These are phyloP conservation scores for Mycocentrospora acerina DNA, from an alignment of 2,329 filamentous ascomycete genomes.

Conservation along the genomic window DNA sequence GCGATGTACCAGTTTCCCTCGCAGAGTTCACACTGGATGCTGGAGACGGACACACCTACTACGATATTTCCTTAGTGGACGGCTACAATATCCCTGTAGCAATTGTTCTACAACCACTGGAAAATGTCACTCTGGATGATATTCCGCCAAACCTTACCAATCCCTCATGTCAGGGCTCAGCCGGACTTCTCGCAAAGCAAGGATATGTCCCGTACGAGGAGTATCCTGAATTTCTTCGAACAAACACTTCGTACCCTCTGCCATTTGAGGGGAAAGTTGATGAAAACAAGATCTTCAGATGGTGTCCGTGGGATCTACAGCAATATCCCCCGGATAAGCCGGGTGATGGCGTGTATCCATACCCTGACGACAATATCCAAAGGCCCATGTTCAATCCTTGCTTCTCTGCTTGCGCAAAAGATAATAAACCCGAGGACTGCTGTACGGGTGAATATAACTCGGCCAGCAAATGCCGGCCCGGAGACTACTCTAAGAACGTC, in stretches of 20 bases:
- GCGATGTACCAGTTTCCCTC: constrained; percentile 71
- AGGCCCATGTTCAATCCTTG: constrained; percentile 76
- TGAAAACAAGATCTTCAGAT: constrained; percentile 59
- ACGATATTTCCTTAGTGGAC: constrained; percentile 82
- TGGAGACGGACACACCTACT: constrained; percentile 70
- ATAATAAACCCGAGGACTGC: constrained; percentile 68
- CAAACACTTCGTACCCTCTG: constrained; percentile 66
- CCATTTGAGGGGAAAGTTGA: constrained; percentile 65
- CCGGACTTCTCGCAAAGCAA: constrained; percentile 56
- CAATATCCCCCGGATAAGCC: constrained; percentile 67
- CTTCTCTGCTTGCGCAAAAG: constrained; percentile 73
- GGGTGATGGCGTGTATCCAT: constrained; percentile 75
- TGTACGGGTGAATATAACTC: constrained; percentile 70
- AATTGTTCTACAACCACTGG: constrained; percentile 53
- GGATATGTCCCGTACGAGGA: constrained; percentile 55
- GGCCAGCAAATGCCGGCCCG: constrained; percentile 64
- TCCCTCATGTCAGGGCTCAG: constrained; percentile 72
- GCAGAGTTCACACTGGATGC: constrained; percentile 79
- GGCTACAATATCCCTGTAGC: constrained; percentile 79
- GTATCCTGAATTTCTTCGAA: constrained; percentile 55
- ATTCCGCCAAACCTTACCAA: constrained; percentile 78
- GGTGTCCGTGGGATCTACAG: constrained; percentile 82
- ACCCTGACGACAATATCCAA: constrained; percentile 72
- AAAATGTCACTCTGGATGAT: constrained; percentile 59
- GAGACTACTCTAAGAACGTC: constrained; percentile 67